phyloP scores from a whole-genome alignment of 192 early-diverging fungal genomes.

The Gorgonomyces haynaldii region DNA sequence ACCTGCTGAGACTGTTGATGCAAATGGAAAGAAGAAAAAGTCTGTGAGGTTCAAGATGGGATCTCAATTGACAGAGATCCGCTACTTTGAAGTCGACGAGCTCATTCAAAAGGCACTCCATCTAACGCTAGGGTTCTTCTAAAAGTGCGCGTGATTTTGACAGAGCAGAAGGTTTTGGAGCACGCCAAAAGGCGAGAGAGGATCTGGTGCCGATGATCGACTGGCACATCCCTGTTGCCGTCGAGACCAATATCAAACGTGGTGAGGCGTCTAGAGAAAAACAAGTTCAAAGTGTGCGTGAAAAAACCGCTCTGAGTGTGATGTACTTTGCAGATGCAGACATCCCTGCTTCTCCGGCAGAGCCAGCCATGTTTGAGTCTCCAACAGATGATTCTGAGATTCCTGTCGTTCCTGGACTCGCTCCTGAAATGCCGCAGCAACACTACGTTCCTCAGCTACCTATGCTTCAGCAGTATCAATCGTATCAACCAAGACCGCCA shows the following conservation, averaged over 20 bases:
- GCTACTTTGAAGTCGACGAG: slow-evolving; percentile 2
- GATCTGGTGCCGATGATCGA: neutral
- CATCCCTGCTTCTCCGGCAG: neutral
- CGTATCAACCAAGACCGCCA: too few relatives aligned
- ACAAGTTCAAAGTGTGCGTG: neutral
- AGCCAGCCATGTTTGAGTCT: neutral
- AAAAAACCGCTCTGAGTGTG: slow-evolving; percentile 1
- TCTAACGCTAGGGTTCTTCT: too few relatives aligned
- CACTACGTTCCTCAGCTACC: too few relatives aligned
- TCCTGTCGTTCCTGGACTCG: neutral
- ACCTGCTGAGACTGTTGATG: neutral
- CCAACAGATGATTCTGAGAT: neutral
- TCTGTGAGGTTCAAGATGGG: neutral
- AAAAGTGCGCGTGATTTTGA: neutral
- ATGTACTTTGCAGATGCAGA: neutral
- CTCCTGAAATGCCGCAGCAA: too few relatives aligned
- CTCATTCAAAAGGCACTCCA: neutral
- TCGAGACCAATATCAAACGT: neutral
- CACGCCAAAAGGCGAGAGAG: neutral
- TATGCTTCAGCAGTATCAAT: too few relatives aligned
- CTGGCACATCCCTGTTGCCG: neutral
- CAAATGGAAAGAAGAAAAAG: slow-evolving; percentile 4
- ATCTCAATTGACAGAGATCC: neutral
- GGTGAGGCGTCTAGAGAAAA: neutral
- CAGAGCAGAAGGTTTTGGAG: neutral